Evolutionary conservation across 805 yeast genomes (phyloP).

Genomic region (Candida koratica): DNA sequence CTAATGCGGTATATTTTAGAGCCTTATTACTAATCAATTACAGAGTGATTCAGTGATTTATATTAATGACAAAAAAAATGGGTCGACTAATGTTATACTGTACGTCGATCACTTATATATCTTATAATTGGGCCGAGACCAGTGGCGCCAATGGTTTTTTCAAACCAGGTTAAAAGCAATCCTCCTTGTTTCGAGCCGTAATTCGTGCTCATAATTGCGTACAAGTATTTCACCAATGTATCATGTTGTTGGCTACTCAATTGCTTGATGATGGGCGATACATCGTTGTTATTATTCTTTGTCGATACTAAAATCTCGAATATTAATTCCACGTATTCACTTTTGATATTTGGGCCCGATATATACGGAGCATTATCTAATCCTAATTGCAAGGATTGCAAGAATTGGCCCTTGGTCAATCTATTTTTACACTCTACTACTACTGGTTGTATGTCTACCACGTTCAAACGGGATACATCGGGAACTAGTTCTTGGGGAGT

Average conservation of each 20-base stretch:
- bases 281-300: constrained; percentile 62
- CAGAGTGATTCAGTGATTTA: too few species aligned
- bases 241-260: constrained; percentile 68
- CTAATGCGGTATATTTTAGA: too few species aligned
- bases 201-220: constrained; percentile 75
- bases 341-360: constrained; percentile 56
- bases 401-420: constrained; percentile 68
- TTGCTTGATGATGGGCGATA: constrained; percentile 53
- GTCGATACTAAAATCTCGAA: constrained; percentile 59
- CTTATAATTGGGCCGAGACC: constrained; percentile 90
- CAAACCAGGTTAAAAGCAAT: constrained; percentile 83
- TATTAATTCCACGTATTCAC: constrained; percentile 43
- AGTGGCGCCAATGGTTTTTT: constrained; percentile 74
- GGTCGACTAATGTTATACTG: too few species aligned
- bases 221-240: constrained; percentile 75
- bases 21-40: too few species aligned
- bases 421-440: constrained; percentile 57
- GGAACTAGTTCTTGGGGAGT: constrained; percentile 62
- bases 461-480: constrained; percentile 36
- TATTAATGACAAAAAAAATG: too few species aligned
- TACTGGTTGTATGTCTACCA: constrained; percentile 50
- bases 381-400: constrained; percentile 59
- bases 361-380: constrained; percentile 82
- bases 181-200: constrained; percentile 87
- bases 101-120: constrained; percentile 79